phyloP scores from a whole-genome alignment of 2,329 filamentous ascomycete species.

The Fusarium sambucinum region DNA sequence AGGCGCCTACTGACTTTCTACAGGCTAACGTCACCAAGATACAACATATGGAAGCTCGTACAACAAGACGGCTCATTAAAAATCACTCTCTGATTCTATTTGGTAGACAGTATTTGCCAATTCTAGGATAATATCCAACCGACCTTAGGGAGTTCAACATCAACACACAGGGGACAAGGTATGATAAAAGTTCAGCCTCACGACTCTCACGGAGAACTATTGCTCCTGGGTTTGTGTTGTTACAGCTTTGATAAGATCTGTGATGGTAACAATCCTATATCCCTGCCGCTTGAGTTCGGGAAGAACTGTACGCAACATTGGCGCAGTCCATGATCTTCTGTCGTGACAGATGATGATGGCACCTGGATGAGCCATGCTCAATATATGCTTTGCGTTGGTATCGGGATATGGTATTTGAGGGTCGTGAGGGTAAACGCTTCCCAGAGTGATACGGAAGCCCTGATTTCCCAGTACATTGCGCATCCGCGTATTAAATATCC shows the following conservation, averaged over 20 bases:
- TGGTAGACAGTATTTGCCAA: not conserved
- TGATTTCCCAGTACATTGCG: conserved; percentile 68
- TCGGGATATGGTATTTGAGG: conserved; percentile 79
- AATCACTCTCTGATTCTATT: conserved; percentile 46
- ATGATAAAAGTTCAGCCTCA: not conserved
- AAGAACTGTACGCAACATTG: conserved; percentile 80
- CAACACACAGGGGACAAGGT: not conserved
- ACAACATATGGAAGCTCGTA: conserved; percentile 49
- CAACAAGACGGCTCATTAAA: conserved; percentile 52
- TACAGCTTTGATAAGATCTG: conserved; percentile 68
- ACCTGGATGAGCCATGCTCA: conserved; percentile 82
- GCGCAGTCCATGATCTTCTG: conserved; percentile 81
- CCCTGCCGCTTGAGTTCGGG: conserved; percentile 77
- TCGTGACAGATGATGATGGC: conserved; percentile 90
- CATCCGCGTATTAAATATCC: conserved; percentile 83
- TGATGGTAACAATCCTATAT: conserved; percentile 78
- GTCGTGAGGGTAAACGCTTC: conserved; percentile 90
- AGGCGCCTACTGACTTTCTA: conserved; percentile 1
- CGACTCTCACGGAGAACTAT: not conserved
- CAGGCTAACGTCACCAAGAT: conserved; percentile 52
- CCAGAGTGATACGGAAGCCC: conserved; percentile 80
- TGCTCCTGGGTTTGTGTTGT: conserved; percentile 46
- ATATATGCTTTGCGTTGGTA: conserved; percentile 81
- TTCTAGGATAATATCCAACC: not conserved
- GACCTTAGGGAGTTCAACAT: not conserved